These are phyloP conservation scores for Sicyos edulis DNA, from an alignment of 306 rosid species.

Conservation along the genomic window DNA sequence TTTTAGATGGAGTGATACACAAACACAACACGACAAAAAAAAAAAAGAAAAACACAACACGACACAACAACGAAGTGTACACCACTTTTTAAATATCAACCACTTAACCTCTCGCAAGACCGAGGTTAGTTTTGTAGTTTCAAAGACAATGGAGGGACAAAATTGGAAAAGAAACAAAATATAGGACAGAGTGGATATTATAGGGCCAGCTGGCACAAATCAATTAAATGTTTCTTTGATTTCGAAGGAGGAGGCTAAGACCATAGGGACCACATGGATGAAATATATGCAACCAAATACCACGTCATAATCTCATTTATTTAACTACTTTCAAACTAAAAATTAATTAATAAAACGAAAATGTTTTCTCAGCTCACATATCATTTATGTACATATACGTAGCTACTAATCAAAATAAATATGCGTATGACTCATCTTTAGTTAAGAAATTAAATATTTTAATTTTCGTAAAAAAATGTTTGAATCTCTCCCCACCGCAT, in stretches of 20 bases:
- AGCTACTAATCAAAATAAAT: not conserved
- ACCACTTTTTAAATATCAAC: not conserved
- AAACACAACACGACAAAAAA: not conserved
- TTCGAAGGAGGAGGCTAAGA: not conserved
- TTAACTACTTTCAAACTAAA: not conserved
- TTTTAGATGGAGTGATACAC: not conserved
- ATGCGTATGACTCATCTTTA: too few species aligned
- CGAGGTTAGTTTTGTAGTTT: not conserved
- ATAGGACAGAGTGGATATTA: not conserved
- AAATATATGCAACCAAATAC: not conserved
- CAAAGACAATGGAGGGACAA: not conserved
- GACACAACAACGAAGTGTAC: not conserved
- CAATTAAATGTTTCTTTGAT: not conserved
- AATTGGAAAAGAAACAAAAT: not conserved
- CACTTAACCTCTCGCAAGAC: not conserved
- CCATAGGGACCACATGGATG: not conserved
- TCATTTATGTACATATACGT: not conserved
- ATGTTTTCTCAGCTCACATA: not conserved
- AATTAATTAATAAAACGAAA: not conserved
- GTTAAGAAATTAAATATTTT: too few species aligned
- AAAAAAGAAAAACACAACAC: too few species aligned
- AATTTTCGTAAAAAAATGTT: too few species aligned
- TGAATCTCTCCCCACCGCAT: too few species aligned
- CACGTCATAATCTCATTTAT: not conserved
- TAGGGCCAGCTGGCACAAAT: not conserved